Evolutionary conservation across 2,329 filamentous ascomycete genomes (phyloP).

Genomic region (Pseudocercospora vitis): DNA sequence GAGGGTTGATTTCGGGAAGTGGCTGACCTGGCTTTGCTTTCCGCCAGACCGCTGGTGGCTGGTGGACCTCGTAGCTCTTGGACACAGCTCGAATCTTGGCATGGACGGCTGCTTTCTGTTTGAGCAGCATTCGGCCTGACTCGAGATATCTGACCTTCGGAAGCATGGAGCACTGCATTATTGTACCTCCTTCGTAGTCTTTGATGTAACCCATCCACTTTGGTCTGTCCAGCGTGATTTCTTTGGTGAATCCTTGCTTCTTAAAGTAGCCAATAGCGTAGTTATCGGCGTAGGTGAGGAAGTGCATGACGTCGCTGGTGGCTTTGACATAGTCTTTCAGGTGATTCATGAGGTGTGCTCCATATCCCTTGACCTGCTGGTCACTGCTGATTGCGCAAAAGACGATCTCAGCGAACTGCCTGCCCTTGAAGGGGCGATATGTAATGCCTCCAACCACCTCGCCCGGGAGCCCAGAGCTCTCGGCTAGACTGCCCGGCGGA

Average conservation of each 20-base stretch:
- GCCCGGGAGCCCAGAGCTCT: constrained; percentile 33
- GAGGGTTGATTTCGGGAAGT: constrained; percentile 73
- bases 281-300: constrained; percentile 97
- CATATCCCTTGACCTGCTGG: constrained; percentile 98
- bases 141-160: constrained; percentile 93
- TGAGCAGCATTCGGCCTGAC: constrained; percentile 86
- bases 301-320: constrained; percentile 96
- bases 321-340: constrained; percentile 98
- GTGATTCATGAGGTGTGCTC: constrained; percentile 96
- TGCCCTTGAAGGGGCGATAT: constrained; percentile 88
- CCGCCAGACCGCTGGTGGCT: constrained; percentile 82
- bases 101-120: constrained; percentile 93
- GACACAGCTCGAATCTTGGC: constrained; percentile 92
- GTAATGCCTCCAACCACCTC: constrained; percentile 75
- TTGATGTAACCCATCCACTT: constrained; percentile 99
- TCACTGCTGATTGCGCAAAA: constrained; percentile 98
- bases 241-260: constrained; percentile 98
- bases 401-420: constrained; percentile 95
- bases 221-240: constrained; percentile 85
- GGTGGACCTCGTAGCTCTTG: constrained; percentile 82
- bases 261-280: constrained; percentile 99
- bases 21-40: constrained; percentile 52
- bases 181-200: constrained; percentile 97
- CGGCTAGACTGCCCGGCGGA: constrained; percentile 46
- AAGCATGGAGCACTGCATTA: constrained; percentile 99